Conservation (phyloP, 2,329 filamentous ascomycete species). For the Fusarium sp. region DNA sequence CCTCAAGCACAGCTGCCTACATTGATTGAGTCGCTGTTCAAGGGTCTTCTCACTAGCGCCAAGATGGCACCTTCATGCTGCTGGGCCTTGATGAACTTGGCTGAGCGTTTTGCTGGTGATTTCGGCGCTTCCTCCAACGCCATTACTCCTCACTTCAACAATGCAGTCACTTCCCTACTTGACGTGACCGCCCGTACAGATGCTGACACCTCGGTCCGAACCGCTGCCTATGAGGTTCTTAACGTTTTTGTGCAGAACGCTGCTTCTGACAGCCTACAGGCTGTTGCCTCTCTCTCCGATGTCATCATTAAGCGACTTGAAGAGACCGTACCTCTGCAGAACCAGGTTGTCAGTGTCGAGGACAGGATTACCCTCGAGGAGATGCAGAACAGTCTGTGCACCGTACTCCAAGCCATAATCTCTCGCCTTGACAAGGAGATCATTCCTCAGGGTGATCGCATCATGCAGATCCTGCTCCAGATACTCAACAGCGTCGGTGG, state of each 20-base stretch:
- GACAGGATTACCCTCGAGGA: slow-evolving; percentile 96
- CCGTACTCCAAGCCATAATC: slow-evolving; percentile 91
- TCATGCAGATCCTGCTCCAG: slow-evolving; percentile 90
- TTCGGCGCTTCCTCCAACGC: slow-evolving; percentile 82
- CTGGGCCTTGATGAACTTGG: slow-evolving; percentile 98
- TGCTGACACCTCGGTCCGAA: slow-evolving; percentile 89
- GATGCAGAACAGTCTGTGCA: slow-evolving; percentile 95
- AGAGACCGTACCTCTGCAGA: slow-evolving; percentile 88
- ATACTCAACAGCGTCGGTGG: slow-evolving; percentile 81
- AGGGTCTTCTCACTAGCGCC: slow-evolving; percentile 87
- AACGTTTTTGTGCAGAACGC: slow-evolving; percentile 94
- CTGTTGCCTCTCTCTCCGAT: slow-evolving; percentile 85
- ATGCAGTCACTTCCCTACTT: slow-evolving; percentile 87
- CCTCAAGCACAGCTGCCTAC: slow-evolving; percentile 84
- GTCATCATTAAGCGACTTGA: slow-evolving; percentile 93
- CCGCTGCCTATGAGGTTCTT: slow-evolving; percentile 96
- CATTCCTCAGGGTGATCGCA: slow-evolving; percentile 87
- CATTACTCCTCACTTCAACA: slow-evolving; percentile 91
- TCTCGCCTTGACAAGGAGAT: slow-evolving; percentile 93
- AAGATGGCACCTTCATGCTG: slow-evolving; percentile 99
- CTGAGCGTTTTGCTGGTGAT: slow-evolving; percentile 93
- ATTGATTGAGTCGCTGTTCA: slow-evolving; percentile 89
- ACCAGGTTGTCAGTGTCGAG: slow-evolving; percentile 95
- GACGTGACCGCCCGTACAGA: slow-evolving; percentile 86
- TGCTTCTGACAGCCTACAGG: slow-evolving; percentile 84